Evolutionary conservation across 2,329 filamentous ascomycete genomes (phyloP).

Genomic region (Rugonectria rugulosa): DNA sequence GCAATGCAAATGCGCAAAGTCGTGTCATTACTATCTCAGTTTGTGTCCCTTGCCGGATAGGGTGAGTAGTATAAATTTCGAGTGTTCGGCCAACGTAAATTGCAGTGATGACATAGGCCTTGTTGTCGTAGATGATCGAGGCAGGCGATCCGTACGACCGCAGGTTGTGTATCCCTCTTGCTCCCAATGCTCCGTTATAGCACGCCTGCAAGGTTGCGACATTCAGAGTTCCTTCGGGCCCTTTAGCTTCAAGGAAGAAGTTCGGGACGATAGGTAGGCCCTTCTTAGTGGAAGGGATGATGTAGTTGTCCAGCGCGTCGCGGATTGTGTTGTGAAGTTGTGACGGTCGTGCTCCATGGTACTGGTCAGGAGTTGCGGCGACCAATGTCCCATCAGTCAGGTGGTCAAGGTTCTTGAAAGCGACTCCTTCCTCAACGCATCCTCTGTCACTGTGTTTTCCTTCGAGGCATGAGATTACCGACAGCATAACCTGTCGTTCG

Average conservation of each 20-base stretch:
- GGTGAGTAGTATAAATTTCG: not conserved
- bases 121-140: not conserved
- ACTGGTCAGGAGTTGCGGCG: conserved; percentile 43
- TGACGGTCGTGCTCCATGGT: conserved; percentile 43
- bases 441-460: conserved; percentile 33
- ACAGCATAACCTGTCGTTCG: conserved; percentile 43
- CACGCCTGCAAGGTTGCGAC: conserved; percentile 44
- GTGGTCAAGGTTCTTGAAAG: conserved; percentile 46
- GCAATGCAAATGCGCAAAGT: not conserved
- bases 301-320: conserved; percentile 32
- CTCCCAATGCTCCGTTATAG: conserved; percentile 46
- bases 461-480: conserved; percentile 44
- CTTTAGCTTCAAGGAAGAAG: conserved; percentile 50
- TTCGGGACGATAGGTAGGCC: conserved; percentile 46
- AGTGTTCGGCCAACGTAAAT: not conserved
- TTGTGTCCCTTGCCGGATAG: not conserved
- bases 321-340: conserved; percentile 40
- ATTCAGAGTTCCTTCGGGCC: conserved; percentile 38
- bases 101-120: not conserved
- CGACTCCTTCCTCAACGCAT: conserved; percentile 36
- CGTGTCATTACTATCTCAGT: not conserved
- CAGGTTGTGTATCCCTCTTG: conserved; percentile 45
- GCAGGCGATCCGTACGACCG: conserved; percentile 38
- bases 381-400: conserved; percentile 46
- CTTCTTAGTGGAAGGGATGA: conserved; percentile 44